Percentiles rank a stretch among this genome's conserved stretches.
These are phyloP conservation scores for Macrophomina pseudophaseolina DNA, from an alignment of 2,329 filamentous ascomycete species.

Conservation along the genomic window DNA sequence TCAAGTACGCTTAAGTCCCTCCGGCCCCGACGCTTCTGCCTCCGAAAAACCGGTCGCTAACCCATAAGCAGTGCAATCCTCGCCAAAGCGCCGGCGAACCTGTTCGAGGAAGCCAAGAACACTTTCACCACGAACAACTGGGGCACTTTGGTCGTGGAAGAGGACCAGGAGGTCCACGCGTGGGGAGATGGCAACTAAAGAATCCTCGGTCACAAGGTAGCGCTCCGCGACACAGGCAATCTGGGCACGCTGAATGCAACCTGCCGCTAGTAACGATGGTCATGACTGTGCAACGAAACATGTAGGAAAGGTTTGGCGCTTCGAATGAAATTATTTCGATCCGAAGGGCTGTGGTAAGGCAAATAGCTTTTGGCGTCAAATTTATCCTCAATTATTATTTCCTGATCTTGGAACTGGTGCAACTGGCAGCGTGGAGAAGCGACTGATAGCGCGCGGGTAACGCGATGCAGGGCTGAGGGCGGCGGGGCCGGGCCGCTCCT, in stretches of 20 bases:
- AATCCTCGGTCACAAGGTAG: neutral
- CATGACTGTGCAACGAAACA: neutral
- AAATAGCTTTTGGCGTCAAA: neutral
- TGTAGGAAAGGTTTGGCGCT: neutral
- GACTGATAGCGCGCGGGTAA: conserved; percentile 15
- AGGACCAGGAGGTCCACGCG: conserved; percentile 69
- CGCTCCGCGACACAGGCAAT: neutral
- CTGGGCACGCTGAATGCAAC: neutral
- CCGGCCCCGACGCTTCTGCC: conserved; percentile 23
- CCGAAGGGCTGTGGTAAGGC: neutral
- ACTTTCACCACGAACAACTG: conserved; percentile 57
- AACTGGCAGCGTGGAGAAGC: conserved; percentile 10
- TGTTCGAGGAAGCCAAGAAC: conserved; percentile 68
- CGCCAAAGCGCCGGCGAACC: conserved; percentile 71
- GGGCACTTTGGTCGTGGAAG: conserved; percentile 72
- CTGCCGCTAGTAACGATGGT: neutral
- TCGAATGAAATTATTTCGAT: neutral
- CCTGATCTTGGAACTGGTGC: neutral
- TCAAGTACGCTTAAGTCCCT: conserved; percentile 44
- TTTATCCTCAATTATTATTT: neutral
- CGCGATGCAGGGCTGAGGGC: conserved; percentile 13
- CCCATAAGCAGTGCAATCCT: conserved; percentile 70
- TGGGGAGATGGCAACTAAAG: neutral
- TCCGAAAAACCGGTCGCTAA: neutral
- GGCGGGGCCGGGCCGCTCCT: conserved; percentile 18